Evolutionary conservation across 768 basidiomycete species (phyloP), one percentile per base, ranked within the genome.

Genomic region (Botryobasidium botryosum): DNA sequence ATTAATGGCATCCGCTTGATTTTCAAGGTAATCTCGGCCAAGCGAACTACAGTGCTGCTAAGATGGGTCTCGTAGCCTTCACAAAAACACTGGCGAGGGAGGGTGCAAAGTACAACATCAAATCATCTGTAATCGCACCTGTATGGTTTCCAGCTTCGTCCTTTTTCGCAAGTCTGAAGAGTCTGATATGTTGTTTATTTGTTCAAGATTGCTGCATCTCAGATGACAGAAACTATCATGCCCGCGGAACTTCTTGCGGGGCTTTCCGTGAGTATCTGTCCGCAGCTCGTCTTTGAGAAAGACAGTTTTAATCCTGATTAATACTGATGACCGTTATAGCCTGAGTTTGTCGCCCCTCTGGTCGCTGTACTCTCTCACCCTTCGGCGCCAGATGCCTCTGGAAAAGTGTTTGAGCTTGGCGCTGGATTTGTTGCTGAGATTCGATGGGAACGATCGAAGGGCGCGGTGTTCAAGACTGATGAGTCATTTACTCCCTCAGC

Each of bases 31-130:
- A 92, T 66, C 84, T 92, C 57, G 94, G 94, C 7, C 91, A 96
- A 62, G 79, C 88, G 10, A 99, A 97, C 61, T 99, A 97, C 61
- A 90, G 88, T 38, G 87, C 92, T 2, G 92, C 91, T 2, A 97
- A 99, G 70, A 91, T 94, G 86, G 88, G 79, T 51, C 72, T 99
- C 28, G 70, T 96, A 41, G 79, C 68, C 0, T 94, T 96, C 63
- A 86, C 90, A 15, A 88, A 87, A 59, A 88, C 92, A 4, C 71
- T 99, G 28, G 88, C 91, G 3, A 67, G 74, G 20, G 94, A 99
- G 61, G 94, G 94, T 28, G 80, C 68, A 29, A 94, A 92, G 60
- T 90, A 92, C 59, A 74, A 74, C 53, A 96, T 96, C 59, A 76
- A 75, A 55, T 73, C 81, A 1, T 77, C 76, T 42, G 83, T 69